phyloP scores from a whole-genome alignment of 2,329 filamentous ascomycete genomes.

The Diaporthe longicolla region DNA sequence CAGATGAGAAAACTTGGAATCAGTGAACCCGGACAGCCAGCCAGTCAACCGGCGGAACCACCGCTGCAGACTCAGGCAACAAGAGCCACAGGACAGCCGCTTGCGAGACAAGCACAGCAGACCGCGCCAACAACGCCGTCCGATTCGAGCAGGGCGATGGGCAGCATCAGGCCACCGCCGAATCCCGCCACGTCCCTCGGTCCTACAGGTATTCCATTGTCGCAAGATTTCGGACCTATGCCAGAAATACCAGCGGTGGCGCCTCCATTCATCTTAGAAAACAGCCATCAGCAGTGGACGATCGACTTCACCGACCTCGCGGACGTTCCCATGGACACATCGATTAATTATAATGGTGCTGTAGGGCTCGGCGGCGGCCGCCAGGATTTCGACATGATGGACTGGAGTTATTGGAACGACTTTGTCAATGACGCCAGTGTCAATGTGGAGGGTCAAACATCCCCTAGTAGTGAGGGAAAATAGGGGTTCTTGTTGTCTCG shows the following conservation, averaged over 20 bases:
- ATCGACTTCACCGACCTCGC: slow-evolving; percentile 38
- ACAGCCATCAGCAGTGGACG: slow-evolving; percentile 36
- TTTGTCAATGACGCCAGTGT: slow-evolving; percentile 57
- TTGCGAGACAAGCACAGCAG: slow-evolving; percentile 8
- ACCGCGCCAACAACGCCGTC: slow-evolving; percentile 2
- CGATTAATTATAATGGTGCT: not conserved
- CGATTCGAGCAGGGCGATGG: not conserved
- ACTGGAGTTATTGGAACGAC: slow-evolving; percentile 60
- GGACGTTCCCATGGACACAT: slow-evolving; percentile 18
- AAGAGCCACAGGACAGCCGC: not conserved
- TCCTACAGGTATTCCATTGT: slow-evolving; percentile 33
- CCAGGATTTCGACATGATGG: slow-evolving; percentile 50
- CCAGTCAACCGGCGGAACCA: not conserved
- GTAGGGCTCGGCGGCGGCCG: slow-evolving; percentile 44
- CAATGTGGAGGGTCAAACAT: slow-evolving; percentile 33
- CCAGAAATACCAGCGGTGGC: slow-evolving; percentile 5
- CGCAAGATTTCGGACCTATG: slow-evolving; percentile 22
- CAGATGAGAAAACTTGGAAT: slow-evolving; percentile 49
- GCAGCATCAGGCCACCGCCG: not conserved
- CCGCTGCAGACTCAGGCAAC: not conserved
- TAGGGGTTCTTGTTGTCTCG: not conserved
- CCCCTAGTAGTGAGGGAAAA: slow-evolving; percentile 34
- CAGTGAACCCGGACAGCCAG: slow-evolving; percentile 1
- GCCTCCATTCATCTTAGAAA: not conserved
- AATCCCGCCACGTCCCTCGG: slow-evolving; percentile 28